phyloP scores from a whole-genome alignment of 306 rosid species.

The Mimosa bimucronata region DNA sequence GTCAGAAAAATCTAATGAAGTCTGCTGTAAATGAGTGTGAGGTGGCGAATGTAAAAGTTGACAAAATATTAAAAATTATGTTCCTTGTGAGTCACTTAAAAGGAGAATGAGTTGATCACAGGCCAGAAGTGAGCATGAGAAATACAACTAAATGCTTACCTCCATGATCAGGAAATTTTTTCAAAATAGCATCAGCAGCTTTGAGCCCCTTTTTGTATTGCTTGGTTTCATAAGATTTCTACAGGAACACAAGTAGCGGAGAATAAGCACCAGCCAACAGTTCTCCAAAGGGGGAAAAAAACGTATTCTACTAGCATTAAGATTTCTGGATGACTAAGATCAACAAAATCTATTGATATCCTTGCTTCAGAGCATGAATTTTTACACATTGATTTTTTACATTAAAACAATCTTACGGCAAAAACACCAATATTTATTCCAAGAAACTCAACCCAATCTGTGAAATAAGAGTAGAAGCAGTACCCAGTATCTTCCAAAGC shows the following conservation, averaged over 20 bases:
- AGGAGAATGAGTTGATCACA: slow-evolving; percentile 17
- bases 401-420: background rate
- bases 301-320: slow-evolving; percentile 1
- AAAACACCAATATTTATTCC: slow-evolving; percentile 1
- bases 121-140: slow-evolving; percentile 15
- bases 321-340: slow-evolving; percentile 9
- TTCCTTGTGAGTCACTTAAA: slow-evolving; percentile 26
- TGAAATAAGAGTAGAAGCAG: background rate
- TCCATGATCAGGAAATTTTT: slow-evolving; percentile 97
- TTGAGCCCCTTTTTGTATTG: slow-evolving; percentile 96
- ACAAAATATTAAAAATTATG: background rate
- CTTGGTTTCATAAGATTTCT: slow-evolving; percentile 98
- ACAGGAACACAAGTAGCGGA: slow-evolving; percentile 34
- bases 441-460: background rate
- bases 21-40: slow-evolving; percentile 16
- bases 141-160: slow-evolving; percentile 51
- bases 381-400: background rate
- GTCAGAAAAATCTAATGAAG: background rate
- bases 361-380: background rate
- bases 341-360: slow-evolving; percentile 12
- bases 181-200: slow-evolving; percentile 96
- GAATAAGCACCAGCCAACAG: slow-evolving; percentile 27
- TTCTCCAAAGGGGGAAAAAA: background rate
- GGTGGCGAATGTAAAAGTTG: background rate
- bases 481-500: slow-evolving; percentile 16